Evolutionary conservation across 2,329 filamentous ascomycete species (phyloP).

Genomic region (Exophiala bonariae): DNA sequence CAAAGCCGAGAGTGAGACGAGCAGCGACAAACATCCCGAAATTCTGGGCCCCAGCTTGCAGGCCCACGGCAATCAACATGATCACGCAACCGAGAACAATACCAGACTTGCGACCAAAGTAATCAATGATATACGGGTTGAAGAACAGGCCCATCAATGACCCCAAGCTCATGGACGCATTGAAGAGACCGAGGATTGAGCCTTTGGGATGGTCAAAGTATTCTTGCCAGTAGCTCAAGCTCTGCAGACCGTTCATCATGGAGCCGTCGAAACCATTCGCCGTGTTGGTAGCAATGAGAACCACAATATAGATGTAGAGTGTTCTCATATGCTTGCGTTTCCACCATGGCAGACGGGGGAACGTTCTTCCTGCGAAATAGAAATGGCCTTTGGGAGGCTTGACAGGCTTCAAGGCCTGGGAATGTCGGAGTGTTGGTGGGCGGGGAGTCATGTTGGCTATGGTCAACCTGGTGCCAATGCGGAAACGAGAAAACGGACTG

Average conservation of each 20-base stretch:
- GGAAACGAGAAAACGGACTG: no score
- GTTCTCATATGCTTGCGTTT: not conserved
- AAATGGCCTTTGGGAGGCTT: conserved; percentile 7
- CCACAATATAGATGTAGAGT: conserved; percentile 3
- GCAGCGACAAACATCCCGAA: conserved; percentile 53
- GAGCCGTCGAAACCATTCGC: conserved; percentile 43
- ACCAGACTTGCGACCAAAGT: conserved; percentile 61
- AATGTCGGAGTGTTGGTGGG: not conserved
- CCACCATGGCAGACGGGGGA: conserved; percentile 3
- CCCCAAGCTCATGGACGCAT: conserved; percentile 70
- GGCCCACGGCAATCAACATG: conserved; percentile 67
- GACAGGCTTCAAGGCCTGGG: no score
- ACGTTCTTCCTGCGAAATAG: conserved; percentile 6
- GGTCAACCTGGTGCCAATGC: no score
- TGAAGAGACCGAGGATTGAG: conserved; percentile 57
- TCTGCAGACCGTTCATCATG: conserved; percentile 50
- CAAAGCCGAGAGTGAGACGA: conserved; percentile 8
- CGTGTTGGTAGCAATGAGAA: conserved; percentile 2
- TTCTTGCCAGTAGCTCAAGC: conserved; percentile 58
- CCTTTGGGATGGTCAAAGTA: conserved; percentile 56
- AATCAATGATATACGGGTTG: conserved; percentile 64
- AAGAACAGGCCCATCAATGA: conserved; percentile 71
- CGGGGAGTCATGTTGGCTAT: not conserved
- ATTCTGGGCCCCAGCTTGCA: conserved; percentile 67
- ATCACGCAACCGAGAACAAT: conserved; percentile 66